phyloP scores from a whole-genome alignment of 2,329 filamentous ascomycete species.

The Leptographium procerum region DNA sequence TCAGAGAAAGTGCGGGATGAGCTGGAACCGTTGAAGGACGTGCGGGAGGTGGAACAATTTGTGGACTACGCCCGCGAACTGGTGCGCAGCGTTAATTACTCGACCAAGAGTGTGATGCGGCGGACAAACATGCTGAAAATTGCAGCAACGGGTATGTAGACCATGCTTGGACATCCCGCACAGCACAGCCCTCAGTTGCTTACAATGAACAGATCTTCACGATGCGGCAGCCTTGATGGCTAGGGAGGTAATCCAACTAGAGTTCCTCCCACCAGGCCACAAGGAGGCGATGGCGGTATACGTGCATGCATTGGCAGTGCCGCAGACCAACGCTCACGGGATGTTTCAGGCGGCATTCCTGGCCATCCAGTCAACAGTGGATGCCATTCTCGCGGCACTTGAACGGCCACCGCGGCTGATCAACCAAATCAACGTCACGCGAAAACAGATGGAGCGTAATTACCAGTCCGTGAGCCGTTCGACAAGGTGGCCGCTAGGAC shows the following conservation, averaged over 20 bases:
- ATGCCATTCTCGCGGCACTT: conserved; percentile 69
- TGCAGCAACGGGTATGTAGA: conserved; percentile 42
- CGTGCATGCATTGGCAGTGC: conserved; percentile 50
- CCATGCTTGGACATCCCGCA: too few relatives aligned
- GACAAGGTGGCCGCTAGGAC: conserved; percentile 66
- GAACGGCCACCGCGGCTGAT: conserved; percentile 71
- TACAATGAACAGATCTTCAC: conserved; percentile 43
- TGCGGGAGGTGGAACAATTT: conserved; percentile 85
- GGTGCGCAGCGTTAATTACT: conserved; percentile 72
- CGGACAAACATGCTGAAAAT: conserved; percentile 64
- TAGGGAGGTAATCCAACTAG: conserved; percentile 38
- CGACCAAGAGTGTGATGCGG: conserved; percentile 71
- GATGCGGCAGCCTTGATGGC: conserved; percentile 45
- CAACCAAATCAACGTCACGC: conserved; percentile 59
- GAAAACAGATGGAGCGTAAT: conserved; percentile 67
- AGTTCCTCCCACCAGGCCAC: conserved; percentile 59
- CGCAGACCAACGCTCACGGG: conserved; percentile 61
- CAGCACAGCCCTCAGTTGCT: not conserved
- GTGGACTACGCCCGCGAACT: conserved; percentile 84
- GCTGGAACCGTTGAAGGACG: conserved; percentile 70
- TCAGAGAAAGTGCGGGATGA: conserved; percentile 82
- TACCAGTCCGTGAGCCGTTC: conserved; percentile 62
- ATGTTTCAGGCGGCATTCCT: conserved; percentile 66
- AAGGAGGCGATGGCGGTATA: conserved; percentile 62
- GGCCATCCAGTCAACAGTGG: conserved; percentile 72